Conservation (phyloP, 257 asterid genomes). For the Fraxinus cuspidata region DNA sequence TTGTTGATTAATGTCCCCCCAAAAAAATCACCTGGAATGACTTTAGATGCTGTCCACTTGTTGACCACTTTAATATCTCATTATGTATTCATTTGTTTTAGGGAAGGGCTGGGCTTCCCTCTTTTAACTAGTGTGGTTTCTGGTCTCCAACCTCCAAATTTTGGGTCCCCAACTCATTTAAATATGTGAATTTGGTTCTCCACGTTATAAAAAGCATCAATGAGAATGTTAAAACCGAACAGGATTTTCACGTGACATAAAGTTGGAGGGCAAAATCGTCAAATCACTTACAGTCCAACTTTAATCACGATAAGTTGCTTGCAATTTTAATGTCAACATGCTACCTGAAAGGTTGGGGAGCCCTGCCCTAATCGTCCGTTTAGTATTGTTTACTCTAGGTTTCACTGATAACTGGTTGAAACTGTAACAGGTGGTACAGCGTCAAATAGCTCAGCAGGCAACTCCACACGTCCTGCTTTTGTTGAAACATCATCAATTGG, state of each 20-base stretch:
- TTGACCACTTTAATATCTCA: too few species aligned
- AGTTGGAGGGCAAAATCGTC: neutral
- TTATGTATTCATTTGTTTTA: neutral
- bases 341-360: neutral
- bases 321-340: neutral
- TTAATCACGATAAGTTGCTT: neutral
- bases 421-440: constrained; percentile 28
- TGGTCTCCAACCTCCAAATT: neutral
- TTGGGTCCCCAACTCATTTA: neutral
- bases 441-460: constrained; percentile 26
- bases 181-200: neutral
- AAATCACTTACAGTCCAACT: neutral
- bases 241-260: neutral
- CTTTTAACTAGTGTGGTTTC: neutral
- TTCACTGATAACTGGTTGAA: constrained; percentile 14
- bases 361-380: neutral
- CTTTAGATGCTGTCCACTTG: neutral
- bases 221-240: neutral
- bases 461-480: constrained; percentile 28
- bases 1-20: neutral
- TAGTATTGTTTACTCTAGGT: neutral
- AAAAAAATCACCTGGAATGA: neutral
- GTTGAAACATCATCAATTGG: constrained; percentile 30
- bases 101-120: neutral
- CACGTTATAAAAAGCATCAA: neutral